Conservation (phyloP, 192 early-diverging fungal genomes). For the Backusella circina region DNA sequence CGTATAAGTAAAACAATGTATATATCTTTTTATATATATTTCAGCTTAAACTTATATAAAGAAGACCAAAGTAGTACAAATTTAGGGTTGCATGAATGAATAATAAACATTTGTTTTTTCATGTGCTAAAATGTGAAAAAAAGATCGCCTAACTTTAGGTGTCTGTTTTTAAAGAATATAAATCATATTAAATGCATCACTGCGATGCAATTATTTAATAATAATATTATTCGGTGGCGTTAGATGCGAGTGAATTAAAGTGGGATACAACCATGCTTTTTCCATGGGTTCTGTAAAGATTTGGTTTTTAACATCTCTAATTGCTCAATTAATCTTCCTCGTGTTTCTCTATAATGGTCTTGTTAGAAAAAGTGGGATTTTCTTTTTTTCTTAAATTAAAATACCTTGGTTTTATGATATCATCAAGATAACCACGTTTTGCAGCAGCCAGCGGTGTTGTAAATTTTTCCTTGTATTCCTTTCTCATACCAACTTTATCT, state of each 20-base stretch:
- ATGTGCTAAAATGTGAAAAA: neutral
- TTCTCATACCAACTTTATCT: constrained; percentile 65
- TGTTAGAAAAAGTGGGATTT: constrained; percentile 16
- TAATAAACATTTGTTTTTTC: neutral
- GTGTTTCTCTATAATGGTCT: constrained; percentile 48
- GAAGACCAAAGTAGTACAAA: neutral
- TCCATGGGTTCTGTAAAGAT: constrained; percentile 69
- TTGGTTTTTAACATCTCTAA: constrained; percentile 78
- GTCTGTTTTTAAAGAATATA: neutral
- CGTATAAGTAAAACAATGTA: neutral
- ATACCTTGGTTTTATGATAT: constrained; percentile 56
- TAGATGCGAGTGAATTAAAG: constrained; percentile 46
- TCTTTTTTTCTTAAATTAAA: neutral
- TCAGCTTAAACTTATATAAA: neutral
- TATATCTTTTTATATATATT: neutral
- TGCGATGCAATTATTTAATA: neutral
- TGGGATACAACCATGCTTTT: constrained; percentile 96
- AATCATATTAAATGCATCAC: neutral
- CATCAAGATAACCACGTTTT: constrained; percentile 82
- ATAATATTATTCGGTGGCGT: neutral
- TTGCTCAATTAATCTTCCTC: constrained; percentile 84
- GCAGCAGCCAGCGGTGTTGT: constrained; percentile 94
- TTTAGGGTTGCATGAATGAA: constrained; percentile 2
- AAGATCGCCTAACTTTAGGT: neutral
- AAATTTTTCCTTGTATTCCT: constrained; percentile 88